Evolutionary conservation across 2,329 filamentous ascomycete species (phyloP).

Genomic region (Hypoxylon sp.): DNA sequence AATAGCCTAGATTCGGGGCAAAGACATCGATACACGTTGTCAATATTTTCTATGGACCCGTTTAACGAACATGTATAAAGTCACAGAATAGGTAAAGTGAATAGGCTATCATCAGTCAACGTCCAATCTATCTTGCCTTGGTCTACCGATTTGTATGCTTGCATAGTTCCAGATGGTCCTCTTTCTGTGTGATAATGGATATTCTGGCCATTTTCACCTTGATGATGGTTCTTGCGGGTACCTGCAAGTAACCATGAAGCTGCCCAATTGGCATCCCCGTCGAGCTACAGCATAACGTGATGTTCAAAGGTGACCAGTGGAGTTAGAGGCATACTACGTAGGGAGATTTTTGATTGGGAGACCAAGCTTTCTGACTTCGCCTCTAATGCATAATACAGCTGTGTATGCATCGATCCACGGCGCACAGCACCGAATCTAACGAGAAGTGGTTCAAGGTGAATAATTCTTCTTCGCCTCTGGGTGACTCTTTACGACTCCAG

Average conservation of each 20-base stretch:
- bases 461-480: constrained; percentile 29
- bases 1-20: constrained; percentile 24
- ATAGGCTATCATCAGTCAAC: constrained; percentile 26
- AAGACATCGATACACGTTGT: constrained; percentile 35
- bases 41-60: constrained; percentile 22
- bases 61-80: constrained; percentile 24
- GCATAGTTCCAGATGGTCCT: constrained; percentile 36
- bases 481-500: constrained; percentile 17
- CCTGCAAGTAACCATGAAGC: constrained; percentile 39
- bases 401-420: constrained; percentile 34
- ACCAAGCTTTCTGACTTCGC: background rate
- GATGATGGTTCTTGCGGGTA: constrained; percentile 38
- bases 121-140: constrained; percentile 33
- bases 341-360: constrained; percentile 37
- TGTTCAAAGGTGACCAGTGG: constrained; percentile 30
- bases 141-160: constrained; percentile 35
- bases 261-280: constrained; percentile 40
- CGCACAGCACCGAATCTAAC: constrained; percentile 26
- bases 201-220: constrained; percentile 19
- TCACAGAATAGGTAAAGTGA: constrained; percentile 31
- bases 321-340: constrained; percentile 15
- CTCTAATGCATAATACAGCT: constrained; percentile 36
- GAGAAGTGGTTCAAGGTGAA: constrained; percentile 37
- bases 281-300: constrained; percentile 30
- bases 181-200: constrained; percentile 33